Percentiles rank a stretch among this genome's conserved stretches.
phyloP scores from a whole-genome alignment of 345 rosid species.

The Aquilaria sinensis region DNA sequence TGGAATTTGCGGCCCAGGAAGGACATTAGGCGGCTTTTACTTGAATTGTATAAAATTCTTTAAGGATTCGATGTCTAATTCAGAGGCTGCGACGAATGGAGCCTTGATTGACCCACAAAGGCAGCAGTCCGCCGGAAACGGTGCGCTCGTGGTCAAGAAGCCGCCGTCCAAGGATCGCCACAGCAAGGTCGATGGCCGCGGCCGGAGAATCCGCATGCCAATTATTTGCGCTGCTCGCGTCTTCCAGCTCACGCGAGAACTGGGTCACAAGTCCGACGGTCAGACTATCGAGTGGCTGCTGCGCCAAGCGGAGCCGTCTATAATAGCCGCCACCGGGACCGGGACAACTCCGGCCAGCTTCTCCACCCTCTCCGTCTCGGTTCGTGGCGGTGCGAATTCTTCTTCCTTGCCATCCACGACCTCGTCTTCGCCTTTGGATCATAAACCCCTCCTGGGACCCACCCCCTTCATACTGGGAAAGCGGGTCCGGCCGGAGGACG shows the following conservation, averaged over 20 bases:
- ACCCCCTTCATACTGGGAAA: slow-evolving; percentile 89
- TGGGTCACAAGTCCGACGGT: slow-evolving; percentile 98
- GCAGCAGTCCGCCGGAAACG: slow-evolving; percentile 37
- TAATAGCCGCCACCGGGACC: slow-evolving; percentile 95
- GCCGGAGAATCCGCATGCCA: slow-evolving; percentile 96
- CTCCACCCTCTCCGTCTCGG: slow-evolving; percentile 69
- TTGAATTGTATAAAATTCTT: background rate
- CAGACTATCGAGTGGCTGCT: slow-evolving; percentile 99
- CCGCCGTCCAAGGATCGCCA: slow-evolving; percentile 97
- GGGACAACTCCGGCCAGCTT: slow-evolving; percentile 96
- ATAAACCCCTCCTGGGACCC: slow-evolving; percentile 64
- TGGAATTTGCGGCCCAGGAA: background rate
- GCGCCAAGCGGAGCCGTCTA: slow-evolving; percentile 99
- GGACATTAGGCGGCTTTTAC: background rate
- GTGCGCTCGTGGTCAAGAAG: slow-evolving; percentile 57
- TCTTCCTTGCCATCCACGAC: slow-evolving; percentile 30
- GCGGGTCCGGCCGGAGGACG: slow-evolving; percentile 66
- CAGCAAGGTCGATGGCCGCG: slow-evolving; percentile 97
- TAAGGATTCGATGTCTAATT: slow-evolving; percentile 42
- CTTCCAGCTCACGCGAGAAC: slow-evolving; percentile 91
- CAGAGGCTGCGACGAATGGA: slow-evolving; percentile 45
- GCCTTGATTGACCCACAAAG: slow-evolving; percentile 40
- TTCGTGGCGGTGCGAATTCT: slow-evolving; percentile 49
- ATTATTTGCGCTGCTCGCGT: slow-evolving; percentile 99
- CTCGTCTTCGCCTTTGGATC: slow-evolving; percentile 42